These are phyloP conservation scores for Metarhizium album DNA, from an alignment of 2,329 filamentous ascomycete genomes.

Conservation along the genomic window DNA sequence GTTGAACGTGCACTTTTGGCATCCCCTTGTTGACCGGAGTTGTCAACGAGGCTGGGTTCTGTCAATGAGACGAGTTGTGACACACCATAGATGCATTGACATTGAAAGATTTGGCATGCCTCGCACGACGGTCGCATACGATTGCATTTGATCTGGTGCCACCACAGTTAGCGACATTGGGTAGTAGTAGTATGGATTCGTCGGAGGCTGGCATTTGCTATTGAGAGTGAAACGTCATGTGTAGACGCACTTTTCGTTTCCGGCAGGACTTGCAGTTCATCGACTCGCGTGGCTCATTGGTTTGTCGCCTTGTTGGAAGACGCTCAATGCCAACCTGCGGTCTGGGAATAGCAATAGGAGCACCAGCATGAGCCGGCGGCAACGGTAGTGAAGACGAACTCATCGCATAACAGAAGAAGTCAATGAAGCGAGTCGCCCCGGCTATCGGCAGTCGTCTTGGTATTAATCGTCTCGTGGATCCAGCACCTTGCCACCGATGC, in stretches of 20 bases:
- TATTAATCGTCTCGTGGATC: background rate
- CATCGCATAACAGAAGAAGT: conserved; percentile 15
- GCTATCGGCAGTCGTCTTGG: background rate
- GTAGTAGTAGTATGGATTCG: background rate
- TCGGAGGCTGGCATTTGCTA: background rate
- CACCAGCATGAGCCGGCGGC: conserved; percentile 10
- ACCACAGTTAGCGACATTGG: background rate
- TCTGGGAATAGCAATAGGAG: conserved; percentile 51
- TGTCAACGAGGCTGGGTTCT: background rate
- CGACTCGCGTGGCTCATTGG: conserved; percentile 70
- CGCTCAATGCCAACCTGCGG: conserved; percentile 75
- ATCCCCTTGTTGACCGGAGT: background rate
- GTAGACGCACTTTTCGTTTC: conserved; percentile 65
- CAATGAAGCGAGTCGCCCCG: background rate
- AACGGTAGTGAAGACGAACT: conserved; percentile 12
- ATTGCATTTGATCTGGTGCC: conserved; percentile 77
- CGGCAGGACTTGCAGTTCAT: conserved; percentile 96
- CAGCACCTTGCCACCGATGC: background rate
- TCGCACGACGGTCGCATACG: conserved; percentile 75
- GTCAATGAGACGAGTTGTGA: conserved; percentile 3
- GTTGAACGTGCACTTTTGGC: background rate
- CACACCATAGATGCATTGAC: conserved; percentile 78
- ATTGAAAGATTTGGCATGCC: conserved; percentile 82
- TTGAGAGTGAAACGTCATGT: background rate
- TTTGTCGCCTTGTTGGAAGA: conserved; percentile 58